phyloP scores from a whole-genome alignment of 2,329 filamentous ascomycete genomes.

The Curvularia lunata region DNA sequence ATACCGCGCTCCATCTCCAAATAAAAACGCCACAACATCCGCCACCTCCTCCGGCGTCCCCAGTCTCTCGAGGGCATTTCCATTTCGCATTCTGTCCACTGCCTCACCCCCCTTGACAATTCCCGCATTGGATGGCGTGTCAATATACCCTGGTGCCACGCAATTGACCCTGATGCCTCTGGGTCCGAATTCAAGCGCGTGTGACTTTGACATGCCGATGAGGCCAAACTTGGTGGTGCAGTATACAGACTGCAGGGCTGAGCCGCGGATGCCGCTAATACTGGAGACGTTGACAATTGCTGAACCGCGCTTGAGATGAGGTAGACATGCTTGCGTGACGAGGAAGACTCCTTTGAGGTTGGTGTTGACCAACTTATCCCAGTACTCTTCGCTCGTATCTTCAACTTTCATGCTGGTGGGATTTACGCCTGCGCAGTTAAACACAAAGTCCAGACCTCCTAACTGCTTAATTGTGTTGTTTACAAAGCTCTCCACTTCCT shows the following conservation, averaged over 20 bases:
- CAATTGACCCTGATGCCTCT: slow-evolving; percentile 41
- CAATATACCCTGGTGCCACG: slow-evolving; percentile 51
- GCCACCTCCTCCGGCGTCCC: slow-evolving; percentile 58
- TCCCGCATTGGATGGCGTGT: slow-evolving; percentile 58
- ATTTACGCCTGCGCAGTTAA: slow-evolving; percentile 59
- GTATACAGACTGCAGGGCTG: slow-evolving; percentile 41
- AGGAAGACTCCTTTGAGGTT: slow-evolving; percentile 57
- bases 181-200: slow-evolving; percentile 43
- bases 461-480: slow-evolving; percentile 44
- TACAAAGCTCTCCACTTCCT: slow-evolving; percentile 54
- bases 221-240: slow-evolving; percentile 46
- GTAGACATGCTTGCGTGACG: slow-evolving; percentile 52
- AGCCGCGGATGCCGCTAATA: slow-evolving; percentile 35
- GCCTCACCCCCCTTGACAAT: slow-evolving; percentile 57
- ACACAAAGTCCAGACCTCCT: slow-evolving; percentile 50
- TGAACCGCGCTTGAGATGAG: slow-evolving; percentile 38
- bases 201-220: slow-evolving; percentile 44
- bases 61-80: slow-evolving; percentile 53
- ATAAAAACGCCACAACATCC: slow-evolving; percentile 58
- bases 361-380: slow-evolving; percentile 54
- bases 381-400: slow-evolving; percentile 56
- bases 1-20: slow-evolving; percentile 54
- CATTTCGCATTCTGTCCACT: slow-evolving; percentile 49
- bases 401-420: slow-evolving; percentile 52
- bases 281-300: slow-evolving; percentile 41